phyloP scores from a whole-genome alignment of 306 rosid genomes.

The Cucurbita ficifolia region DNA sequence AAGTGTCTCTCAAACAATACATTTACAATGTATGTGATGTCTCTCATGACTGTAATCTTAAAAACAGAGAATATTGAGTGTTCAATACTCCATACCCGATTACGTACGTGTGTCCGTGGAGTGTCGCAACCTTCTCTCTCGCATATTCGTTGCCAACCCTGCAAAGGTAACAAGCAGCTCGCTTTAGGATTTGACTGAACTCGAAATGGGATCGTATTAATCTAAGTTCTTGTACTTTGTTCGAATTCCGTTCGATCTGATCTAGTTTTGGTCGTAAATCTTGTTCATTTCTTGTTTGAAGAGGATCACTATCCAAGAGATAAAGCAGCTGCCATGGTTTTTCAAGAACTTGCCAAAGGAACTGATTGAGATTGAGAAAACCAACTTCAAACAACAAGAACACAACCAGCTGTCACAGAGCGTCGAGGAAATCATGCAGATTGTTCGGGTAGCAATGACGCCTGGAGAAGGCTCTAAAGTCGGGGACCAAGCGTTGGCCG shows the following conservation, averaged over 20 bases:
- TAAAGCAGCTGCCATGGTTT: slow-evolving; percentile 81
- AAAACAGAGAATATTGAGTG: slow-evolving; percentile 65
- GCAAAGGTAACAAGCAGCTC: slow-evolving; percentile 30
- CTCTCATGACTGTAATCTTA: slow-evolving; percentile 1
- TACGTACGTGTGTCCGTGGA: slow-evolving; percentile 55
- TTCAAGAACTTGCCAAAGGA: slow-evolving; percentile 50
- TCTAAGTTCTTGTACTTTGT: not conserved
- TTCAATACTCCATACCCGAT: slow-evolving; percentile 74
- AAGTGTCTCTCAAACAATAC: slow-evolving; percentile 14
- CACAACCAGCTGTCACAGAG: slow-evolving; percentile 36
- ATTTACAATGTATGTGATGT: too few species aligned
- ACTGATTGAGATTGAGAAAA: slow-evolving; percentile 44
- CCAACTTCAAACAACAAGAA: slow-evolving; percentile 10
- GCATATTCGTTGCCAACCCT: slow-evolving; percentile 69
- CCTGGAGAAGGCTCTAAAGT: slow-evolving; percentile 36
- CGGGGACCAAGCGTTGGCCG: slow-evolving; percentile 22
- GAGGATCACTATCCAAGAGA: slow-evolving; percentile 70
- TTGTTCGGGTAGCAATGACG: slow-evolving; percentile 48
- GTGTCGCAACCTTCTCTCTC: slow-evolving; percentile 56
- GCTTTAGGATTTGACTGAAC: not conserved
- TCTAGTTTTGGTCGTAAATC: not conserved
- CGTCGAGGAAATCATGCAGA: slow-evolving; percentile 49
- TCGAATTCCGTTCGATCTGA: not conserved
- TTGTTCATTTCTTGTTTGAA: slow-evolving; percentile 2
- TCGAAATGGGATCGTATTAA: not conserved